Base-by-base conservation (phyloP, 176 grass and related monocot species). In the Oryza glaberrima region DNA sequence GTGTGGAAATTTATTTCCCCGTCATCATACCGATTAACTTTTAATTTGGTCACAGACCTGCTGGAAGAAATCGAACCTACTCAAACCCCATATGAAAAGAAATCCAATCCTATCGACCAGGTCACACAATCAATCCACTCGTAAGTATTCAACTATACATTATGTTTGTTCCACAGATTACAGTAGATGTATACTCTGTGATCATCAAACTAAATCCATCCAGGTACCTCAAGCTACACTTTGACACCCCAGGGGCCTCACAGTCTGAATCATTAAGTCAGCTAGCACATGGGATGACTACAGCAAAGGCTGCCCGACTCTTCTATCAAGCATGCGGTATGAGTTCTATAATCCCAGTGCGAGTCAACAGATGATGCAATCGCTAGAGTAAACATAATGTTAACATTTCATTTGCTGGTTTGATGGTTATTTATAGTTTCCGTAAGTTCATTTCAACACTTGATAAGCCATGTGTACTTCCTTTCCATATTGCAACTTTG, bases 311-410 rank as follows among this genome's bases (percentile, higher is more conserved):
- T 81, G 83, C 96, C 36, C 64, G 87, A 70, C 86, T 98, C 34
- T 98, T 98, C 84, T 95, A 98, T 85, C 96, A 98, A 88, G 85
- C 93, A 81, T 87, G 88, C 7, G 96, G 96, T 98, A 88, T 81
- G 48, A 26, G 46, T 60, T 89, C 65, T 35, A 77, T 30, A 61
- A 74, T 70, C 65, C 44, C 23, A 82, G 54, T 79, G 16, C 22
- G 4, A 16, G 28, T 77, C 20, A 68, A 26, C 8, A 56, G 28
- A 73, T 13, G 2, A 3, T 71, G 43, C 26, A 19, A 11, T 81
- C 32, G 14, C 6, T 84, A 71, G 22, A 70, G 10, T 67, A 69
- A 17, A 46, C 46, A 49, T 5, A 52, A 52, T 52, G 49, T 49
- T 49, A 15, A 28, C 68, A 78, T 65, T 63, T 73, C 2, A 51